Base-by-base conservation (phyloP, 441 rosid genomes). In the Bocquillonia castaneifolia region DNA sequence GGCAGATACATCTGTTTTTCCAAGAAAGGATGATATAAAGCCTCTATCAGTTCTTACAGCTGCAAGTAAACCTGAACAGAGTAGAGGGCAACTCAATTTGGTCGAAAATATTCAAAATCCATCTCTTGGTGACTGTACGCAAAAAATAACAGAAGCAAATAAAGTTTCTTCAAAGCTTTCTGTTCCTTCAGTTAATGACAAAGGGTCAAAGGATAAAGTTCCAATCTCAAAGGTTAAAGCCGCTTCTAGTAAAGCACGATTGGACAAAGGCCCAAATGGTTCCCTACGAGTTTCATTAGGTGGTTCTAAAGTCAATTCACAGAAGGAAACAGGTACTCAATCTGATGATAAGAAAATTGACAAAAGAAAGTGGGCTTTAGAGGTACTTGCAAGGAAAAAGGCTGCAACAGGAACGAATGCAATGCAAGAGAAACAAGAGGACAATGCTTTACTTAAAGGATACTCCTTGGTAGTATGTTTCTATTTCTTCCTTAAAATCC, bases 1-100 rank as follows among this genome's bases (percentile, higher is more conserved):
- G 79, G 98, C 99, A 51, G 99, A 95, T 77, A 88, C 98, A 50
- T 95, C 97, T 51, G 97, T 95, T 71, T 86, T 95, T 63, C 99
- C 98, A 18, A 87, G 99, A 66, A 92, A 89, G 79, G 83, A 85
- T 69, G 86, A 88, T 81, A 80, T 95, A 69, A 88, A 83, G 81
- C 98, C 97, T 82, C 83, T 95, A 44, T 82, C 90, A 66, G 81
- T 79, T 55, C 72, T 74, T 60, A 69, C 83, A 72, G 71, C 73
- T 55, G 37, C 80, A 10, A 81, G 63, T 56, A 61, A 66, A 72
- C 69, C 92, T 73, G 85, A 84, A 58, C 79, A 68, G 76, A 79
- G 58, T 61, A 70, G 62, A 58, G 79, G 78, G 59, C 78, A 76
- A 57, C 39, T 37, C n/a, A 54, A 66, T 75, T 72, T 81, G 3